phyloP scores from a whole-genome alignment of 1,284 basidiomycete genomes.

The Mycena sp. region DNA sequence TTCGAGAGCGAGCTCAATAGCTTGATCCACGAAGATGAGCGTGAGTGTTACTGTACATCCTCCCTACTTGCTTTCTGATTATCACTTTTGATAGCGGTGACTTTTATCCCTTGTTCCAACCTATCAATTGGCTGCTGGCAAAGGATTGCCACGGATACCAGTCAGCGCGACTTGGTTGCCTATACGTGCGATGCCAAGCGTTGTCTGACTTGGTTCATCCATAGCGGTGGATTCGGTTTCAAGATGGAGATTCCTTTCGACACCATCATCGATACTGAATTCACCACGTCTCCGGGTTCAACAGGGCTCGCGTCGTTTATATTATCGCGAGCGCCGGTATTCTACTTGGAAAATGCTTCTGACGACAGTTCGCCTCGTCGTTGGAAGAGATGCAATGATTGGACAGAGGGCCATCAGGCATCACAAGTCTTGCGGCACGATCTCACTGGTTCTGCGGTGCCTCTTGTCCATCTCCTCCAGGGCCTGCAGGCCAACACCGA shows the following conservation, averaged over 20 bases:
- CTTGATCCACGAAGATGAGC: slow-evolving; percentile 77
- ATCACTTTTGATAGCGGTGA: slow-evolving; percentile 61
- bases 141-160: slow-evolving; percentile 65
- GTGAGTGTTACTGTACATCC: slow-evolving; percentile 52
- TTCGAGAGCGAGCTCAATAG: slow-evolving; percentile 68
- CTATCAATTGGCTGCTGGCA: slow-evolving; percentile 81
- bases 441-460: slow-evolving; percentile 69
- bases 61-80: slow-evolving; percentile 16
- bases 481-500: slow-evolving; percentile 53
- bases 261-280: slow-evolving; percentile 64
- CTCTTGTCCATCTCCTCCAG: slow-evolving; percentile 66
- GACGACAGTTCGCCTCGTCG: slow-evolving; percentile 48
- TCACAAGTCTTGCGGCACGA: slow-evolving; percentile 71
- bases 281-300: slow-evolving; percentile 61
- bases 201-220: slow-evolving; percentile 80
- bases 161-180: slow-evolving; percentile 73
- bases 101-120: slow-evolving; percentile 78
- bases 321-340: slow-evolving; percentile 71
- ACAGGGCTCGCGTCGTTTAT: slow-evolving; percentile 66
- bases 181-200: slow-evolving; percentile 74
- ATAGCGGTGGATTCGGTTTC: slow-evolving; percentile 75
- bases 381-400: slow-evolving; percentile 78
- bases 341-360: slow-evolving; percentile 66
- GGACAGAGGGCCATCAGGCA: slow-evolving; percentile 82
- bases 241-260: slow-evolving; percentile 86